Conservation (phyloP, 345 rosid species). For the Dipteronia sinensis region DNA sequence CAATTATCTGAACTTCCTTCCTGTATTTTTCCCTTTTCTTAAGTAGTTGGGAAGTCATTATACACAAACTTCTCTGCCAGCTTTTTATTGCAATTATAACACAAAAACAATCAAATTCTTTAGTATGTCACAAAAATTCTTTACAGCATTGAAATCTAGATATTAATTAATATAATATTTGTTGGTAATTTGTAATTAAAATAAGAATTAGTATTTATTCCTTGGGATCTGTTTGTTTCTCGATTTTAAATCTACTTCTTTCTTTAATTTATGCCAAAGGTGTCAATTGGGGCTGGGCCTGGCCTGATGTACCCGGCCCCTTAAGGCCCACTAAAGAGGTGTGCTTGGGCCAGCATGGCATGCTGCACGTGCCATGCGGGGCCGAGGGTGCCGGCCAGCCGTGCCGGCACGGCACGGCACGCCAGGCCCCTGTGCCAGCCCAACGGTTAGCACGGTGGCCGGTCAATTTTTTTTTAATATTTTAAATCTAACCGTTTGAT, state of each 20-base stretch:
- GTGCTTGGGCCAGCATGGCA: too few relatives aligned
- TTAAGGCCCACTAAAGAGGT: too few relatives aligned
- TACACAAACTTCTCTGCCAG: background rate
- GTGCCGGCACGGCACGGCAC: too few relatives aligned
- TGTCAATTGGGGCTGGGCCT: too few relatives aligned
- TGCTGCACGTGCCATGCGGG: too few relatives aligned
- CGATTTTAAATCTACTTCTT: background rate
- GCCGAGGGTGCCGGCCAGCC: too few relatives aligned
- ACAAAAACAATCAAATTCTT: background rate
- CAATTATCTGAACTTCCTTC: background rate
- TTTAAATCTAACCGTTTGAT: too few relatives aligned
- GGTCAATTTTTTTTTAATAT: too few relatives aligned
- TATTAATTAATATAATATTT: too few relatives aligned
- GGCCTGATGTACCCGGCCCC: too few relatives aligned
- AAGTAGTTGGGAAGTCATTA: background rate
- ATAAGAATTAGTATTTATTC: background rate
- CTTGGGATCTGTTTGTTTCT: background rate
- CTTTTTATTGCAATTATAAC: background rate
- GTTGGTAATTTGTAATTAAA: background rate
- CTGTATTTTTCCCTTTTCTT: background rate
- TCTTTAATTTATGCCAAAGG: background rate
- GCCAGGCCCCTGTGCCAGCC: too few relatives aligned
- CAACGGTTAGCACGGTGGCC: too few relatives aligned
- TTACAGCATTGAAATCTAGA: background rate
- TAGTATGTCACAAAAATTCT: background rate